A percentile compares a stretch with the other conserved stretches of the same genome.
Conservation (phyloP, 352 stramenopile species). For the Pythium brassicae region DNA sequence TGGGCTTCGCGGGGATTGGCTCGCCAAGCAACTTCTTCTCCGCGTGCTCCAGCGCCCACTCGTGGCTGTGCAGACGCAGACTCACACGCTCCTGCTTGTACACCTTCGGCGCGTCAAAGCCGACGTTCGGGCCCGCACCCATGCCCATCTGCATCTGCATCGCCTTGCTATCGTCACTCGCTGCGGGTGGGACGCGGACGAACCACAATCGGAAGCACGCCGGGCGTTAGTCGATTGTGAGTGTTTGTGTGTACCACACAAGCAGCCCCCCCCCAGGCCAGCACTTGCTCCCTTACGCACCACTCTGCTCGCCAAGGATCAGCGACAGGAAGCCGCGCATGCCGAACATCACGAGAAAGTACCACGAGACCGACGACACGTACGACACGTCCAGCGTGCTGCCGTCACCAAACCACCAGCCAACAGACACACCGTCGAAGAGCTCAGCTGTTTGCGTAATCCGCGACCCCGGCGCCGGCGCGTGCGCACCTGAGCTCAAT, state of each 20-base stretch:
- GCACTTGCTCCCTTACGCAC: slow-evolving; percentile 27
- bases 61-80: slow-evolving; percentile 75
- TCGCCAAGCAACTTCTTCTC: slow-evolving; percentile 84
- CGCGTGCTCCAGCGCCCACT: slow-evolving; percentile 74
- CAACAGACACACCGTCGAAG: background rate
- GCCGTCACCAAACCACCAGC: background rate
- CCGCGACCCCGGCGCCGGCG: too few species aligned
- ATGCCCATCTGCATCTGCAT: slow-evolving; percentile 94
- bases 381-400: slow-evolving; percentile 97
- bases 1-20: slow-evolving; percentile 43
- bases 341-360: slow-evolving; percentile 99
- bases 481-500: slow-evolving; percentile 89
- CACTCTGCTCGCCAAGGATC: slow-evolving; percentile 91
- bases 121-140: slow-evolving; percentile 74
- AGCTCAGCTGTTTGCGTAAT: too few species aligned
- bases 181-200: slow-evolving; percentile 13
- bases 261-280: background rate
- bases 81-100: slow-evolving; percentile 89
- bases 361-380: slow-evolving; percentile 97
- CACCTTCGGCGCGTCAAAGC: slow-evolving; percentile 87
- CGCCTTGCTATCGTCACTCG: slow-evolving; percentile 85
- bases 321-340: slow-evolving; percentile 96
- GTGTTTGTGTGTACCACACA: too few species aligned
- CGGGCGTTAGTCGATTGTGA: background rate
- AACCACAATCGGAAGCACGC: background rate